Percentiles rank a stretch among this genome's conserved stretches.
Evolutionary conservation across 2,329 filamentous ascomycete species (phyloP).

Genomic region (Penicillium sp.): DNA sequence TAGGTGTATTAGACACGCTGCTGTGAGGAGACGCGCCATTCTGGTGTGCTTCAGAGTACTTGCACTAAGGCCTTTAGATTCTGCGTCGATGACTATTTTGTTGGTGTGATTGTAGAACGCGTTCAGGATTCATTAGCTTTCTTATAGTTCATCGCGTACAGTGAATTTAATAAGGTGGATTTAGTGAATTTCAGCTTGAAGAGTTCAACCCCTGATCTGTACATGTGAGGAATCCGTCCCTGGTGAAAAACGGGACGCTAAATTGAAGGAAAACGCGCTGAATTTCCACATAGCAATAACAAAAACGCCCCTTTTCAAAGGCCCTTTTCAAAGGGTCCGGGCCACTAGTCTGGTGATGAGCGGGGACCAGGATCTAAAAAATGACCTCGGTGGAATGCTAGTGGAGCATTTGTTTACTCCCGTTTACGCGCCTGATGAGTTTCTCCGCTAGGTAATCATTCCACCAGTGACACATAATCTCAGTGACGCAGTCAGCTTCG

Average conservation of each 20-base stretch:
- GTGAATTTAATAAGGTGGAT: too few species aligned
- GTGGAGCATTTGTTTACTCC: not conserved
- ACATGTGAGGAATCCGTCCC: not conserved
- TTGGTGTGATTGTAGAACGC: not conserved
- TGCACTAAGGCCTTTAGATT: not conserved
- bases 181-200: too few species aligned
- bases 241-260: not conserved
- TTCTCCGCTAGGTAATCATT: not conserved
- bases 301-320: not conserved
- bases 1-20: conserved; percentile 41
- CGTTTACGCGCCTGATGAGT: not conserved
- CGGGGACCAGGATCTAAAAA: not conserved
- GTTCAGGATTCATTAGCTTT: not conserved
- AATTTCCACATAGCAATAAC: not conserved
- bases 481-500: not conserved
- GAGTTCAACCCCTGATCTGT: not conserved
- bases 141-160: not conserved
- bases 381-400: not conserved
- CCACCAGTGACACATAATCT: not conserved
- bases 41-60: not conserved
- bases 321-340: not conserved
- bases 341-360: not conserved
- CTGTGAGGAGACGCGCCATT: conserved; percentile 16
- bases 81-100: not conserved
- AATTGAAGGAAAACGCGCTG: not conserved